Evolutionary conservation across 257 asterid species (phyloP).

Genomic region (Solanum commersonii): DNA sequence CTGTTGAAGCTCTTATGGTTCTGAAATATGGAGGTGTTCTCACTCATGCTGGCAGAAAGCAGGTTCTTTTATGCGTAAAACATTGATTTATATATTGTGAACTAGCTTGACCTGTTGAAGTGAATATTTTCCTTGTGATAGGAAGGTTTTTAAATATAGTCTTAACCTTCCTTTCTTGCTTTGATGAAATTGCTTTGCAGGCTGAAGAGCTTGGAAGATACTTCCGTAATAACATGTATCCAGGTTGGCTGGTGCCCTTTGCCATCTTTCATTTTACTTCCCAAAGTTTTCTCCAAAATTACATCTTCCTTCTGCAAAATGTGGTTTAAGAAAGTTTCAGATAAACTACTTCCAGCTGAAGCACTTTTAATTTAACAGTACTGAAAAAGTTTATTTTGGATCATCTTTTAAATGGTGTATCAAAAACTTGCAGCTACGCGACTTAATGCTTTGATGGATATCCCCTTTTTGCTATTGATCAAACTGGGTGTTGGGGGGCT

Average conservation of each 20-base stretch:
- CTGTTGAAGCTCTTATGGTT: constrained; percentile 93
- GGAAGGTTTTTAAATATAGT: not conserved
- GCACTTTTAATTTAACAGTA: not conserved
- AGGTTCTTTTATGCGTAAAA: constrained; percentile 30
- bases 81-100: not conserved
- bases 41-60: constrained; percentile 97
- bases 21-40: constrained; percentile 99
- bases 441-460: not conserved
- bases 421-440: not conserved
- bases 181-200: constrained; percentile 34
- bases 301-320: not conserved
- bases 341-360: not conserved
- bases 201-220: constrained; percentile 98
- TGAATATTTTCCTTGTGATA: not conserved
- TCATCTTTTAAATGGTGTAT: not conserved
- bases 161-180: not conserved
- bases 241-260: constrained; percentile 42
- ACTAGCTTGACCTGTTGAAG: not conserved
- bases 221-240: constrained; percentile 91
- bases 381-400: not conserved
- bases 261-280: not conserved
- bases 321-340: not conserved
- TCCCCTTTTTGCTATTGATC: not conserved
- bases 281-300: not conserved
- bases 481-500: not conserved